Percentiles rank a stretch among this genome's conserved stretches.
phyloP scores from a whole-genome alignment of 108 stramenopile species.

The Bacterosira constricta region DNA sequence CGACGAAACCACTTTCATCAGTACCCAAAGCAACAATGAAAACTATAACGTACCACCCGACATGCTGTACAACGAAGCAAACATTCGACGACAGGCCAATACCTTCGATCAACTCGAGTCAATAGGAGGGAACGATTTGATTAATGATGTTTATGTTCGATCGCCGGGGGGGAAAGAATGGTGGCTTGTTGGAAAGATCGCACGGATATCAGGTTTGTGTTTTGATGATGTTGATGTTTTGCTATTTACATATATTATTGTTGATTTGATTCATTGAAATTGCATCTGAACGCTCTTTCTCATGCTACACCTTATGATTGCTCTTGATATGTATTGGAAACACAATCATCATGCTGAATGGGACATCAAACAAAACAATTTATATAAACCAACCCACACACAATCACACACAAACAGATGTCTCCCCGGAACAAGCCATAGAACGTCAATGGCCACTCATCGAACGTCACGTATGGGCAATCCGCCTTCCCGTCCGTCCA shows the following conservation, averaged over 20 bases:
- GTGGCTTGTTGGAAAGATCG: conserved; percentile 80
- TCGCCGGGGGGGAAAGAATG: conserved; percentile 49
- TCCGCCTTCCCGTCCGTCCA: conserved; percentile 54
- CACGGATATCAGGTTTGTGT: conserved; percentile 50
- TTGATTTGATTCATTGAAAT: background rate
- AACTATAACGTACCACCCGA: conserved; percentile 49
- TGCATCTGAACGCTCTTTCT: too few relatives aligned
- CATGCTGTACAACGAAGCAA: conserved; percentile 71
- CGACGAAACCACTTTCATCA: background rate
- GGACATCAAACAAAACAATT: background rate
- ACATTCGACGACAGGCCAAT: conserved; percentile 57
- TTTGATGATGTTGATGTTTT: background rate
- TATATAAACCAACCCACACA: background rate
- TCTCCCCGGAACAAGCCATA: conserved; percentile 64
- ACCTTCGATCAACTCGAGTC: conserved; percentile 60
- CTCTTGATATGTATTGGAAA: too few relatives aligned
- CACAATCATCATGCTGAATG: too few relatives aligned
- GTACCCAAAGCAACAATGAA: background rate
- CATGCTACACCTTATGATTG: too few relatives aligned
- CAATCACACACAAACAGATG: conserved; percentile 34
- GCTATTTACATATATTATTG: too few relatives aligned
- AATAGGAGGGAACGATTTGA: conserved; percentile 60
- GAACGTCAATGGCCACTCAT: conserved; percentile 77
- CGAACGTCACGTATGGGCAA: conserved; percentile 67
- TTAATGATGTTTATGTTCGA: conserved; percentile 75